Conservation (phyloP, 2,329 filamentous ascomycete genomes). For the Cercospora zeae-maydis region DNA sequence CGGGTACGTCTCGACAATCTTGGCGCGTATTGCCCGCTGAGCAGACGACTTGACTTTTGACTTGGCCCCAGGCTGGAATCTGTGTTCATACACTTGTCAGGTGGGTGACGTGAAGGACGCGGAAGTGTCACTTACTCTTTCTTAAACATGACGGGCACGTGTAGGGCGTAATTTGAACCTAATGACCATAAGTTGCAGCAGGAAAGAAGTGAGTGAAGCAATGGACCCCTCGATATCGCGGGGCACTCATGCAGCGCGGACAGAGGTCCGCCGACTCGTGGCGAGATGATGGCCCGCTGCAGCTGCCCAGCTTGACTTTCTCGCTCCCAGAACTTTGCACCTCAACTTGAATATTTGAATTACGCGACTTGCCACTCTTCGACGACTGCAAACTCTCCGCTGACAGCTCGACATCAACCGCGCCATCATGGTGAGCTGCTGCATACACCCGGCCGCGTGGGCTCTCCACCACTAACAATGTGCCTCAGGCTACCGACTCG, state of each 20-base stretch:
- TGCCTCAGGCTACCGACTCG: slow-evolving; percentile 44
- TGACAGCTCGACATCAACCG: neutral
- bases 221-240: slow-evolving; percentile 3
- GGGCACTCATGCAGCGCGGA: neutral
- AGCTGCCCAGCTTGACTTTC: neutral
- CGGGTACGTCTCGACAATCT: slow-evolving; percentile 80
- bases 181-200: neutral
- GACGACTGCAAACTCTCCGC: neutral
- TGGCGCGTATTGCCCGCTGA: slow-evolving; percentile 79
- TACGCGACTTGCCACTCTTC: neutral
- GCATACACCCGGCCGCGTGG: neutral
- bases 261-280: neutral
- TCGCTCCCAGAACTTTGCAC: neutral
- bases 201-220: neutral
- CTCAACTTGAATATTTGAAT: neutral
- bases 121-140: slow-evolving; percentile 65
- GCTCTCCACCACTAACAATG: slow-evolving; percentile 9
- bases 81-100: slow-evolving; percentile 37
- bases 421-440: slow-evolving; percentile 7
- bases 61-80: slow-evolving; percentile 73
- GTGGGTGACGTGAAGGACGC: neutral
- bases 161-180: neutral
- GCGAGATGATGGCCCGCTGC: neutral
- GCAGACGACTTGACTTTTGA: slow-evolving; percentile 97
- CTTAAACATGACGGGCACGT: slow-evolving; percentile 67